A percentile compares a stretch with the other conserved stretches of the same genome.
These are phyloP conservation scores for Pseudomassariella vexata DNA, from an alignment of 2,329 filamentous ascomycete genomes.

Conservation along the genomic window DNA sequence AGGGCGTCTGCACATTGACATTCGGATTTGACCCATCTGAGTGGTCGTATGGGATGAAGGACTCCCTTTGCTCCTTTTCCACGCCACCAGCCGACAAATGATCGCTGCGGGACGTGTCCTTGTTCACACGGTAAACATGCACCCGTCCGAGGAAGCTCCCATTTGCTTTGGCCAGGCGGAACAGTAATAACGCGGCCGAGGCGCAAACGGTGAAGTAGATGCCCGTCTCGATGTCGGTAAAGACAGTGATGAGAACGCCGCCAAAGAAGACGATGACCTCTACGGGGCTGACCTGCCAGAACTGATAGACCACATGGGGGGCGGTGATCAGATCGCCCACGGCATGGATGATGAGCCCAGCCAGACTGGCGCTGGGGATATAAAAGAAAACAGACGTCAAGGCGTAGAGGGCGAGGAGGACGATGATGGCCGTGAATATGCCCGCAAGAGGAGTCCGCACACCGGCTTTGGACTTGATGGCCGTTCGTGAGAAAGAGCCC, in stretches of 20 bases:
- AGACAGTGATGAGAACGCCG: constrained; percentile 77
- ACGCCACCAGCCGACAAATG: constrained; percentile 27
- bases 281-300: constrained; percentile 78
- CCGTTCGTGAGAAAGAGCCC: constrained; percentile 84
- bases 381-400: constrained; percentile 82
- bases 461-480: constrained; percentile 91
- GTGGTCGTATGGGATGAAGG: constrained; percentile 42
- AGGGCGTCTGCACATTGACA: constrained; percentile 37
- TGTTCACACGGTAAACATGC: constrained; percentile 60
- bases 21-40: constrained; percentile 46
- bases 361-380: constrained; percentile 70
- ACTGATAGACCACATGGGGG: constrained; percentile 77
- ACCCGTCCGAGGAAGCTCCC: constrained; percentile 76
- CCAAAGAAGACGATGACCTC: constrained; percentile 82
- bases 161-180: constrained; percentile 70
- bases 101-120: constrained; percentile 30
- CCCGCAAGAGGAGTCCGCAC: constrained; percentile 83
- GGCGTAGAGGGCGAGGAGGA: constrained; percentile 79
- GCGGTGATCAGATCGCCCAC: constrained; percentile 81
- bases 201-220: constrained; percentile 75
- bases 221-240: constrained; percentile 75
- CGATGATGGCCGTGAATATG: constrained; percentile 75
- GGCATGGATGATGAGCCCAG: constrained; percentile 86
- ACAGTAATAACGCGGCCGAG: constrained; percentile 67
- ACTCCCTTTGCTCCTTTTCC: constrained; percentile 22